These are phyloP conservation scores for Aureobasidium melanogenum DNA, from an alignment of 2,329 filamentous ascomycete genomes.

Conservation along the genomic window DNA sequence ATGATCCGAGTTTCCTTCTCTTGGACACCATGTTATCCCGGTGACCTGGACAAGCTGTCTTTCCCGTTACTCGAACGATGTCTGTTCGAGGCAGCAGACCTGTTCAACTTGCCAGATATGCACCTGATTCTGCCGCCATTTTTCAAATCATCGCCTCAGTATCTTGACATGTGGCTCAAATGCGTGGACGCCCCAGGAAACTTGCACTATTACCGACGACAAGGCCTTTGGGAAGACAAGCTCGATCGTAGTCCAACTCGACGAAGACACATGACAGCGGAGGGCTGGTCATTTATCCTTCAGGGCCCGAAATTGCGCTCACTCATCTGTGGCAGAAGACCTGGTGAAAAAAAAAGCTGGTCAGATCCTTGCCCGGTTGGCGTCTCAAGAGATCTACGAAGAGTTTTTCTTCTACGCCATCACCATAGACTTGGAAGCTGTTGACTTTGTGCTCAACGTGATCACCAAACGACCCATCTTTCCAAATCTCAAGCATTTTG, in stretches of 20 bases:
- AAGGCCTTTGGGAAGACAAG: not conserved
- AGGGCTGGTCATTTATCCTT: not conserved
- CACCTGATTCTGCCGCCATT: not conserved
- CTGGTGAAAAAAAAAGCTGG: not conserved
- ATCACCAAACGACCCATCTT: not conserved
- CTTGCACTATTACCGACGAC: not conserved
- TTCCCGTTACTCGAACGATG: not conserved
- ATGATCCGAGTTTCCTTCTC: not conserved
- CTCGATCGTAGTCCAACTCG: not conserved
- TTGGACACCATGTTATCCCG: not conserved
- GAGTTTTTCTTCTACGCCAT: not conserved
- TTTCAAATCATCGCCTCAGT: not conserved
- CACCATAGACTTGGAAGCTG: not conserved
- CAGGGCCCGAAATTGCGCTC: not conserved
- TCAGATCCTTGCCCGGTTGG: not conserved
- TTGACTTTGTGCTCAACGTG: not conserved
- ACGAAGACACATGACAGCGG: not conserved
- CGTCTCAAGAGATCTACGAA: not conserved
- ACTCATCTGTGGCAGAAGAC: not conserved
- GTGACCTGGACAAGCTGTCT: not conserved
- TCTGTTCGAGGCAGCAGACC: not conserved
- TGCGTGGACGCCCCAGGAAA: not conserved
- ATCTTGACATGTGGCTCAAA: not conserved
- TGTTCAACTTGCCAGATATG: not conserved
- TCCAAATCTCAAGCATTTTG: not conserved